Conservation (phyloP, 2,329 filamentous ascomycete species). For the Bipolaris cookei region DNA sequence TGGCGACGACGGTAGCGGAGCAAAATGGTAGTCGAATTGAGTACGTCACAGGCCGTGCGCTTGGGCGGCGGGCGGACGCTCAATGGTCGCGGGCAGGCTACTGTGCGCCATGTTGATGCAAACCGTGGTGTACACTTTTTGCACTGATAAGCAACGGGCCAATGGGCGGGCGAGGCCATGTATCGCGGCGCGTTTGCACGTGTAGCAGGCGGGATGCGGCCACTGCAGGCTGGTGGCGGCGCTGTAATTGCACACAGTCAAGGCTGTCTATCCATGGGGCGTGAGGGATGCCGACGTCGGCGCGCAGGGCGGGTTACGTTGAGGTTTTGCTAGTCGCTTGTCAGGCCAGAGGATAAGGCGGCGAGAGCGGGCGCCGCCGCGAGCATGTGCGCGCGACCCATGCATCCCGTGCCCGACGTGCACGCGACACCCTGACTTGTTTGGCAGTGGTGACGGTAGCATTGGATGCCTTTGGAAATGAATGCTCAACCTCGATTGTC, state of each 20-base stretch:
- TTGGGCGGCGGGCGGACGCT: slow-evolving; percentile 69
- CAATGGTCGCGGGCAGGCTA: slow-evolving; percentile 36
- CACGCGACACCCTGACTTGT: not conserved
- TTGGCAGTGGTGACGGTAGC: no score
- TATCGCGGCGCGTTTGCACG: slow-evolving; percentile 33
- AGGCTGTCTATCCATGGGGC: slow-evolving; percentile 13
- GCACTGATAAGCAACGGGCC: slow-evolving; percentile 44
- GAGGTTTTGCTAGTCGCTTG: slow-evolving; percentile 13
- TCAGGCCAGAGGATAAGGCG: slow-evolving; percentile 3
- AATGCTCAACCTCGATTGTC: no score
- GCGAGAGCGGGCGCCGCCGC: slow-evolving; percentile 18
- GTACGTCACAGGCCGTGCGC: slow-evolving; percentile 67
- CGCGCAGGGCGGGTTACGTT: slow-evolving; percentile 31
- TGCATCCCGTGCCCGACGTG: not conserved
- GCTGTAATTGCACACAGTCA: slow-evolving; percentile 40
- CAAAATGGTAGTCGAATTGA: slow-evolving; percentile 54
- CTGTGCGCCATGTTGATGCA: slow-evolving; percentile 30
- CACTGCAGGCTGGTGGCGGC: slow-evolving; percentile 19
- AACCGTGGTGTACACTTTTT: slow-evolving; percentile 42
- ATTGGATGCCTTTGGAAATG: no score
- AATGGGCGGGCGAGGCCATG: slow-evolving; percentile 27
- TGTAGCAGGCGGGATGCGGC: slow-evolving; percentile 32
- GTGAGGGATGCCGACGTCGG: slow-evolving; percentile 20
- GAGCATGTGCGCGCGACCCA: not conserved
- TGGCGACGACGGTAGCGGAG: slow-evolving; percentile 22